These are phyloP conservation scores for Phycomyces nitens DNA, from an alignment of 192 early-diverging fungal species.

Conservation along the genomic window DNA sequence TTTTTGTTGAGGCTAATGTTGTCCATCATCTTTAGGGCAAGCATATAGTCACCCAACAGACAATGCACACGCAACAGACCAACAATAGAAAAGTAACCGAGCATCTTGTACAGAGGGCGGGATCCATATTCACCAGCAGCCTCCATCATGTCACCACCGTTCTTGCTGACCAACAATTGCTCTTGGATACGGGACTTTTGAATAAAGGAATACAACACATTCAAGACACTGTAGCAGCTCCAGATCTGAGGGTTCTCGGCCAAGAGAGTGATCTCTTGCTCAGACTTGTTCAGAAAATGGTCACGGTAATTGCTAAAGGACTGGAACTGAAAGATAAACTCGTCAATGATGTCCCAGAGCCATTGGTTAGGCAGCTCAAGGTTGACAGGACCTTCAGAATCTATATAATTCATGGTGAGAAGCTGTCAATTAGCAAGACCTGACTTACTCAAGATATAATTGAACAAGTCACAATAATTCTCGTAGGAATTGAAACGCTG, in stretches of 20 bases:
- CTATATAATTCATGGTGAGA: constrained; percentile 32
- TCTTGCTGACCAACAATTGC: constrained; percentile 85
- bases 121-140: constrained; percentile 87
- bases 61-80: constrained; percentile 93
- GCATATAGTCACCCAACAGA: constrained; percentile 91
- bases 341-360: constrained; percentile 99
- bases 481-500: constrained; percentile 89
- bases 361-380: constrained; percentile 97
- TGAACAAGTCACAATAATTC: constrained; percentile 97
- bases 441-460: constrained; percentile 85
- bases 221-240: constrained; percentile 95
- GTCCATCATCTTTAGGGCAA: constrained; percentile 94
- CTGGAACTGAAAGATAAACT: constrained; percentile 99
- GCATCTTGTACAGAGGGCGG: constrained; percentile 90
- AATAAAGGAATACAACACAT: constrained; percentile 93
- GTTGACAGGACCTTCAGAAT: constrained; percentile 77
- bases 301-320: constrained; percentile 93
- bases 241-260: constrained; percentile 87
- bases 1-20: constrained; percentile 92
- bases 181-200: constrained; percentile 94
- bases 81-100: constrained; percentile 94
- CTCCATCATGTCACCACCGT: constrained; percentile 84
- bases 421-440: no score
- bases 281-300: constrained; percentile 73
- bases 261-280: constrained; percentile 77